Percentiles rank a stretch among this genome's conserved stretches.
phyloP scores from a whole-genome alignment of 768 basidiomycete species.

The Naganishia randhawae region DNA sequence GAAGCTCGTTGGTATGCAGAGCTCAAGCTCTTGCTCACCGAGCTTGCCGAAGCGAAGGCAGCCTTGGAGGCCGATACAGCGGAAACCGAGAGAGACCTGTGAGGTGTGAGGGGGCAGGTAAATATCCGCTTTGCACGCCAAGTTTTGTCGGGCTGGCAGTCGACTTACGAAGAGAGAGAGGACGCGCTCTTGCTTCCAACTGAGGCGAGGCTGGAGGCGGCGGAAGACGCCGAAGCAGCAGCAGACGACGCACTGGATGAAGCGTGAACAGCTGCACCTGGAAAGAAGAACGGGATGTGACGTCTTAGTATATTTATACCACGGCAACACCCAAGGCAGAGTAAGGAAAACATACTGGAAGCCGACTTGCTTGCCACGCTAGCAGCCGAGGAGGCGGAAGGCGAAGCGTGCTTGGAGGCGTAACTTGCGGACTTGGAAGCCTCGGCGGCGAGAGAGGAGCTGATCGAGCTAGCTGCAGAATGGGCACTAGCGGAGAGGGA shows the following conservation, averaged over 20 bases:
- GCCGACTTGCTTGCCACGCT: conserved; percentile 36
- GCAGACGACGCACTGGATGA: conserved; percentile 34
- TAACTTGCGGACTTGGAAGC: conserved; percentile 42
- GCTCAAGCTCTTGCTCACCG: conserved; percentile 36
- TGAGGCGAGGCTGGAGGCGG: conserved; percentile 32
- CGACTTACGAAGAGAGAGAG: conserved; percentile 33
- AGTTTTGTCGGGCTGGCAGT: too few species aligned
- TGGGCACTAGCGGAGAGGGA: conserved; percentile 40
- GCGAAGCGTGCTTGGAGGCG: conserved; percentile 45
- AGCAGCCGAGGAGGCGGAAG: conserved; percentile 35
- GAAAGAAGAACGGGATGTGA: conserved; percentile 26
- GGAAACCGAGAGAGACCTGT: conserved; percentile 36
- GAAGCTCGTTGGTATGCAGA: conserved; percentile 30
- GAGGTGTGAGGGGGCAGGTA: background rate
- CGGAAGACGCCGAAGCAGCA: conserved; percentile 42
- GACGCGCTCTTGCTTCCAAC: conserved; percentile 34
- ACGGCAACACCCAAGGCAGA: too few species aligned
- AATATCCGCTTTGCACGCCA: too few species aligned
- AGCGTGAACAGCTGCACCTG: conserved; percentile 26
- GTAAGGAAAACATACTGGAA: conserved; percentile 3
- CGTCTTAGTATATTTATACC: conserved; percentile 8
- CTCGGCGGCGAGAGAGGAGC: conserved; percentile 41
- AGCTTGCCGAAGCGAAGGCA: conserved; percentile 37
- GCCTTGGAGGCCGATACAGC: conserved; percentile 40
- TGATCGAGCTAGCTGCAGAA: conserved; percentile 44